A percentile compares a stretch with the other conserved stretches of the same genome.
These are phyloP conservation scores for Harringtonia aguacate DNA, from an alignment of 2,329 filamentous ascomycete species.

Conservation along the genomic window DNA sequence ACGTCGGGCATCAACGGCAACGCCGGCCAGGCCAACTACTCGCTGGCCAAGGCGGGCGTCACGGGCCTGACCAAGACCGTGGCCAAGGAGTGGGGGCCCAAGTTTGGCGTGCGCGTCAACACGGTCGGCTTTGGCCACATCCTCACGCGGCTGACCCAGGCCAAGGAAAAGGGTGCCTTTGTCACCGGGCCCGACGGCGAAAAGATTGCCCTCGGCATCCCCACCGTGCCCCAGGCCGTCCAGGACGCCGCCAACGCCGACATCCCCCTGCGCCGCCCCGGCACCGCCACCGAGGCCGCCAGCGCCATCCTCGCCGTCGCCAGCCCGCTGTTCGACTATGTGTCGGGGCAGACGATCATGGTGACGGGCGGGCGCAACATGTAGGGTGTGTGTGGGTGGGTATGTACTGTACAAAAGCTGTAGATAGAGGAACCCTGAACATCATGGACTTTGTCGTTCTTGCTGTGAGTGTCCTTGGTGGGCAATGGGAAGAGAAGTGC, in stretches of 20 bases:
- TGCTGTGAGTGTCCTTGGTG: no score
- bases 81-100: constrained; percentile 82
- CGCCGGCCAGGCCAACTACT: constrained; percentile 84
- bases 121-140: constrained; percentile 80
- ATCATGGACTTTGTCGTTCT: no score
- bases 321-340: constrained; percentile 75
- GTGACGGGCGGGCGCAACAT: constrained; percentile 67
- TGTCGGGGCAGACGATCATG: constrained; percentile 77
- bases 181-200: constrained; percentile 65
- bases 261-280: constrained; percentile 69
- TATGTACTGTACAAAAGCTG: not conserved
- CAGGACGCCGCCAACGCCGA: constrained; percentile 44
- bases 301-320: constrained; percentile 66
- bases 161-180: constrained; percentile 76
- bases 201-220: constrained; percentile 66
- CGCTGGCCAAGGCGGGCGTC: constrained; percentile 74
- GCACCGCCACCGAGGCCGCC: constrained; percentile 71
- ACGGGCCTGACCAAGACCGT: constrained; percentile 79
- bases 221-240: constrained; percentile 42
- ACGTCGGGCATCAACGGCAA: constrained; percentile 80
- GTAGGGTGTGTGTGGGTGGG: constrained; percentile 4
- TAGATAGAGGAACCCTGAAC: no score
- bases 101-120: constrained; percentile 73
- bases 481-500: no score
- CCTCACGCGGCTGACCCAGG: constrained; percentile 66